Conservation (phyloP, 768 basidiomycete genomes). For the Pholiota molesta region DNA sequence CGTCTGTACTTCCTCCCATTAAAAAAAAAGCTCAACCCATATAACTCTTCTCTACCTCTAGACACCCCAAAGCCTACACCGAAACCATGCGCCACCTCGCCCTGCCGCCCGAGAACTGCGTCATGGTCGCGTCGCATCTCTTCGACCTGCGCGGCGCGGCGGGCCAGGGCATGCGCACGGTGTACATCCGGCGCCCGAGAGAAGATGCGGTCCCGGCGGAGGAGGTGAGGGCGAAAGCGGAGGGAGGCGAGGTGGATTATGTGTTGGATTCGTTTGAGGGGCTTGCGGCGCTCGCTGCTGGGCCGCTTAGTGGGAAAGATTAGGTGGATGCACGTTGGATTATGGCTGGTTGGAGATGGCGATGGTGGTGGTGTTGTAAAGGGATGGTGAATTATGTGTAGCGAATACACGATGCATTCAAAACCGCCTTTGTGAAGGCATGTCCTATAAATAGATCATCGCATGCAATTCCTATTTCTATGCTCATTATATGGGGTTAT, state of each 20-base stretch:
- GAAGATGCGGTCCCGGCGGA: constrained; percentile 38
- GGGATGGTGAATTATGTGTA: too few relatives aligned
- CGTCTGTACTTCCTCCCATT: constrained; percentile 37
- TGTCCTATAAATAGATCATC: too few relatives aligned
- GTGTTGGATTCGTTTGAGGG: constrained; percentile 56
- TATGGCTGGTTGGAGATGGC: too few relatives aligned
- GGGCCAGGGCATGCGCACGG: constrained; percentile 53
- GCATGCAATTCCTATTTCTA: too few relatives aligned
- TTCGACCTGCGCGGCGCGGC: constrained; percentile 59
- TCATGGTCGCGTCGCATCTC: constrained; percentile 69
- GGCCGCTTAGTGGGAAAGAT: too few relatives aligned
- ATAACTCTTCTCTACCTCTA: constrained; percentile 20
- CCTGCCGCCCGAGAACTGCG: constrained; percentile 49
- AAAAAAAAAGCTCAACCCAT: not conserved
- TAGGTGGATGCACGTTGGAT: too few relatives aligned
- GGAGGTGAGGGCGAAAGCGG: constrained; percentile 43
- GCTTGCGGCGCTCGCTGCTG: constrained; percentile 34
- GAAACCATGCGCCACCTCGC: constrained; percentile 52
- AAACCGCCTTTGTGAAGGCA: too few relatives aligned
- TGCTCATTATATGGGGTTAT: too few relatives aligned
- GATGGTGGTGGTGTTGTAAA: too few relatives aligned
- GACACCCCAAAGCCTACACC: constrained; percentile 55
- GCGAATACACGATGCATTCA: too few relatives aligned
- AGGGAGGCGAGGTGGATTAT: constrained; percentile 63
- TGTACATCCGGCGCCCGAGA: constrained; percentile 56